Conservation (phyloP, 2,329 filamentous ascomycete genomes). For the Phyllosticta ampelicida region DNA sequence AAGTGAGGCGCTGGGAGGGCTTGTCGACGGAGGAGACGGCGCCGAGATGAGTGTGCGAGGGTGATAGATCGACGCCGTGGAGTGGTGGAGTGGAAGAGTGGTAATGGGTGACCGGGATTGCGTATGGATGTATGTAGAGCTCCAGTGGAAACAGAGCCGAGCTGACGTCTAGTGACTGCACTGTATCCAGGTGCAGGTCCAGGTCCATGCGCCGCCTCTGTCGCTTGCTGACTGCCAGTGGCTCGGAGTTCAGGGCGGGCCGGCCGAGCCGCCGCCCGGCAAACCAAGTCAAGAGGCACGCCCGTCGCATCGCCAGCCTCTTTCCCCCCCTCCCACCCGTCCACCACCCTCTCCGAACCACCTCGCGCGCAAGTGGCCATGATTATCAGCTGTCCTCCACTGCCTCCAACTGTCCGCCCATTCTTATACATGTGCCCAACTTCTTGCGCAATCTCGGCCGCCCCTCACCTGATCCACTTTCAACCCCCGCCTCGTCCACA, state of each 20-base stretch:
- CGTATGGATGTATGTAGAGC: not conserved
- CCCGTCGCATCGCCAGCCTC: not conserved
- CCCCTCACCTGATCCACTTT: slow-evolving; percentile 5
- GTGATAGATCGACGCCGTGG: too few relatives aligned
- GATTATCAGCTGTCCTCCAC: slow-evolving; percentile 1
- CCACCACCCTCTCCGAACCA: slow-evolving; percentile 2
- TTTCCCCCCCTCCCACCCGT: slow-evolving; percentile 1
- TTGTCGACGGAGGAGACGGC: not conserved
- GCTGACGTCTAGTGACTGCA: not conserved
- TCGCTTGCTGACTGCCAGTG: not conserved
- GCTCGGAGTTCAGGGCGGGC: not conserved
- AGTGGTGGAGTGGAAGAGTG: not conserved
- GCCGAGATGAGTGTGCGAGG: not conserved
- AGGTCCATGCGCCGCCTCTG: not conserved
- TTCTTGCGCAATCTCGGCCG: slow-evolving; percentile 1
- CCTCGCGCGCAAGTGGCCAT: slow-evolving; percentile 1
- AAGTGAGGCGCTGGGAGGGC: not conserved
- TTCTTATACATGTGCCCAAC: slow-evolving; percentile 10
- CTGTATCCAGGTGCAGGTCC: too few relatives aligned
- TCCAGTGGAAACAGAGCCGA: too few relatives aligned
- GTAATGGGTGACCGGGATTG: not conserved
- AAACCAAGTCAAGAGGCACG: not conserved
- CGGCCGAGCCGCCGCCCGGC: not conserved
- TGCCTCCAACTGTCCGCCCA: not conserved
- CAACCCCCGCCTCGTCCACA: slow-evolving; percentile 4